phyloP scores from a whole-genome alignment of 2,329 filamentous ascomycete species.

The Onygena corvina region DNA sequence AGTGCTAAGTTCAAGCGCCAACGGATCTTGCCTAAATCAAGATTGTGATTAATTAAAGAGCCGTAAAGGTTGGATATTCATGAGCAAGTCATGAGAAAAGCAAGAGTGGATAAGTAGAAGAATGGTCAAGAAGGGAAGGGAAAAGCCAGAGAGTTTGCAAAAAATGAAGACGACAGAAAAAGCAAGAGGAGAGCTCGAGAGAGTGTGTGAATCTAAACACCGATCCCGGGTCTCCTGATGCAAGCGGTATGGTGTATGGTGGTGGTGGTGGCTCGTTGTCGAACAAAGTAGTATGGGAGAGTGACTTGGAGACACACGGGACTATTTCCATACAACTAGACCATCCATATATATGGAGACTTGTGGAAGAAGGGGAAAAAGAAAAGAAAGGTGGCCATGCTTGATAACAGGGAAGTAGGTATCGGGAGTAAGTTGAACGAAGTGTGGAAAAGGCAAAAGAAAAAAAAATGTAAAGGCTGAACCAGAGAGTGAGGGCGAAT shows the following conservation, averaged over 20 bases:
- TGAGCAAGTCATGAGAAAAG: constrained; percentile 8
- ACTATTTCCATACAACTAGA: constrained; percentile 8
- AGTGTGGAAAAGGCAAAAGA: constrained; percentile 11
- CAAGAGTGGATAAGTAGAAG: constrained; percentile 1
- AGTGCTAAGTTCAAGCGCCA: constrained; percentile 6
- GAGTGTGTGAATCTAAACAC: not conserved
- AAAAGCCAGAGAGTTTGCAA: not conserved
- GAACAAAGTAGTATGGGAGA: not conserved
- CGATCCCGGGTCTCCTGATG: constrained; percentile 5
- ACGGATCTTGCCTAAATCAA: constrained; percentile 9
- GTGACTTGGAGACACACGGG: constrained; percentile 6
- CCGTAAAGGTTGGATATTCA: constrained; percentile 8
- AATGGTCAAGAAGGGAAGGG: not conserved
- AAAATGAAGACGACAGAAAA: not conserved
- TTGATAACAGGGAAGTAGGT: constrained; percentile 8
- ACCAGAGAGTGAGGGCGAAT: not conserved
- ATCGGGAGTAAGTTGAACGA: constrained; percentile 8
- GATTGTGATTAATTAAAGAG: constrained; percentile 9
- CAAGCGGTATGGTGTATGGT: not conserved
- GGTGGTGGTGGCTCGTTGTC: not conserved
- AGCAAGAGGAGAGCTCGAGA: constrained; percentile 4
- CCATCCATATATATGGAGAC: not conserved
- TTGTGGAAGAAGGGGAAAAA: constrained; percentile 4
- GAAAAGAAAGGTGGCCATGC: constrained; percentile 5
- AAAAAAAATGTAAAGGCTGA: not conserved